Percentiles rank a stretch among this genome's conserved stretches.
Evolutionary conservation across 495 filamentous ascomycete species (phyloP).

Genomic region (Neurospora discreta): DNA sequence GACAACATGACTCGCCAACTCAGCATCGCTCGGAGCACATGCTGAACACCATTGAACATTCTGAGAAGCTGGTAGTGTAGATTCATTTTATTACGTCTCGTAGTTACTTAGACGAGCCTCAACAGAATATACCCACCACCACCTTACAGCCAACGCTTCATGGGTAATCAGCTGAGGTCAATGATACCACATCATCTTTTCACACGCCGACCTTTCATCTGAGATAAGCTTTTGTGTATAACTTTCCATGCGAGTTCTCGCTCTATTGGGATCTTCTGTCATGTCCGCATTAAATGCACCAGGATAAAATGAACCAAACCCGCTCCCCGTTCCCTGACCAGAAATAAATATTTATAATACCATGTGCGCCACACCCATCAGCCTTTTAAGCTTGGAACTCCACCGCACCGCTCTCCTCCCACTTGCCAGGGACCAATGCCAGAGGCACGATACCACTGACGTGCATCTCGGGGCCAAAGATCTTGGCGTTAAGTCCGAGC

Average conservation of each 20-base stretch:
- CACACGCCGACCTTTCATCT: neutral
- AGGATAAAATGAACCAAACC: constrained; percentile 1
- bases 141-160: neutral
- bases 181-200: neutral
- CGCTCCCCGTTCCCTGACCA: neutral
- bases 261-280: neutral
- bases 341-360: constrained; percentile 4
- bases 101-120: neutral
- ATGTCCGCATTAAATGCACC: neutral
- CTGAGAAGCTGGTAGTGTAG: neutral
- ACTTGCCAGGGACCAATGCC: constrained; percentile 46
- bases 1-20: neutral
- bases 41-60: neutral
- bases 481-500: constrained; percentile 86
- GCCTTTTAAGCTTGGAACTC: constrained; percentile 42
- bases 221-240: neutral
- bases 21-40: neutral
- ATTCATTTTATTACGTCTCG: neutral
- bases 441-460: constrained; percentile 55
- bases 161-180: neutral
- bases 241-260: neutral
- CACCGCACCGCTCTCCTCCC: constrained; percentile 39
- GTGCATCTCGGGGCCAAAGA: constrained; percentile 96
- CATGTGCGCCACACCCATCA: neutral
- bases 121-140: neutral